These are phyloP conservation scores for Salvia splendens DNA, from an alignment of 257 asterid species.

Conservation along the genomic window DNA sequence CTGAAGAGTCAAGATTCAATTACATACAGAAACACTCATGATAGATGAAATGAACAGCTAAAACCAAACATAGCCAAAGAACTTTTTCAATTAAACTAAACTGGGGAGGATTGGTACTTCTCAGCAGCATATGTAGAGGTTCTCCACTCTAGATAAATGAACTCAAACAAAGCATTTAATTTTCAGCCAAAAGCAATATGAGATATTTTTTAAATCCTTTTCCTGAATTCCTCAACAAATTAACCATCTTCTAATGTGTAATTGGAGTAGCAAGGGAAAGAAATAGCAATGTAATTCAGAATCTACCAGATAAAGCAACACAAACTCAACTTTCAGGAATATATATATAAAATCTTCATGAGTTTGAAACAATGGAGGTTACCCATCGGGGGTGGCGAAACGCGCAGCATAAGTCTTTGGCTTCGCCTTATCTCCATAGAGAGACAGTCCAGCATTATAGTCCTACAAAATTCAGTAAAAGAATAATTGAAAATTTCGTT, in stretches of 20 bases:
- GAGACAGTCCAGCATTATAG: conserved; percentile 77
- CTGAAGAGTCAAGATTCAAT: conserved; percentile 22
- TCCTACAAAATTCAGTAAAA: conserved; percentile 48
- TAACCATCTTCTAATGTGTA: neutral
- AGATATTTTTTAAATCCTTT: neutral
- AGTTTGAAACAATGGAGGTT: conserved; percentile 19
- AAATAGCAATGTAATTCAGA: neutral
- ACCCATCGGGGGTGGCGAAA: conserved; percentile 91
- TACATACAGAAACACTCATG: conserved; percentile 13
- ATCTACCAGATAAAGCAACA: conserved; percentile 10
- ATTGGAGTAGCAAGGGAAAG: neutral
- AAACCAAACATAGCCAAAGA: neutral
- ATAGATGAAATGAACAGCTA: conserved; percentile 8
- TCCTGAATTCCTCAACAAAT: neutral
- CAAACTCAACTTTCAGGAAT: neutral
- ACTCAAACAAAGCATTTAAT: neutral
- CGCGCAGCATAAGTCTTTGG: conserved; percentile 92
- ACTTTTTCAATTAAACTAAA: neutral
- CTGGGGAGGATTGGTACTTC: conserved; percentile 1
- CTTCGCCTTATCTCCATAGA: conserved; percentile 92
- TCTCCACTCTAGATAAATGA: neutral
- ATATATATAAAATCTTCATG: neutral
- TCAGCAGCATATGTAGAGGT: neutral
- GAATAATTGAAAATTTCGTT: neutral
- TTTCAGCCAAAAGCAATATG: too few species aligned